Conservation (phyloP, 495 filamentous ascomycete genomes). For the Astrocystis sublimbata region DNA sequence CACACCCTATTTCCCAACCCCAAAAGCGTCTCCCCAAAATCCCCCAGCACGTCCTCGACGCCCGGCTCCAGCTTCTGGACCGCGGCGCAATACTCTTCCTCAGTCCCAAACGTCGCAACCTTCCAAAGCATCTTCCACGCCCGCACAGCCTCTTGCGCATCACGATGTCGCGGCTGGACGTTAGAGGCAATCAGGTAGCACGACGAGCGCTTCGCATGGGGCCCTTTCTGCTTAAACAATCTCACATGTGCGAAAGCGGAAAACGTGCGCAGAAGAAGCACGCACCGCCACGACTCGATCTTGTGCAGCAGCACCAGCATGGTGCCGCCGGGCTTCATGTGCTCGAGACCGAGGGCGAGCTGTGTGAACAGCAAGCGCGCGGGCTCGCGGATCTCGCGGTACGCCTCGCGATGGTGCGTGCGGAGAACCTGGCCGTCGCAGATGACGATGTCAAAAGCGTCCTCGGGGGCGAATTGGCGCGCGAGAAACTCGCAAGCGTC, state of each 20-base stretch:
- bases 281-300: conserved; percentile 44
- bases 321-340: conserved; percentile 43
- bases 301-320: conserved; percentile 56
- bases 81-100: conserved; percentile 28
- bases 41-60: conserved; percentile 38
- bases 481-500: conserved; percentile 45
- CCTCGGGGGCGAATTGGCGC: conserved; percentile 24
- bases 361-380: conserved; percentile 44
- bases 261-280: conserved; percentile 45
- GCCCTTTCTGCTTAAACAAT: conserved; percentile 49
- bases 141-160: conserved; percentile 40
- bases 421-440: conserved; percentile 60
- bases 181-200: conserved; percentile 59
- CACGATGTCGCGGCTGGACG: conserved; percentile 35
- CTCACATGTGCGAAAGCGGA: conserved; percentile 44
- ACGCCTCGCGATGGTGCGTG: conserved; percentile 42
- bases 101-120: conserved; percentile 46
- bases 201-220: conserved; percentile 48
- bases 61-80: conserved; percentile 10
- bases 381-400: conserved; percentile 47
- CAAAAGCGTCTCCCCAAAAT: conserved; percentile 44
- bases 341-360: conserved; percentile 50
- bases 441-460: conserved; percentile 54
- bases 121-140: conserved; percentile 49
- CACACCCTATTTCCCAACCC: conserved; percentile 39